Conservation (phyloP, 768 basidiomycete species). For the Tubosaeta brunneosetosa region DNA sequence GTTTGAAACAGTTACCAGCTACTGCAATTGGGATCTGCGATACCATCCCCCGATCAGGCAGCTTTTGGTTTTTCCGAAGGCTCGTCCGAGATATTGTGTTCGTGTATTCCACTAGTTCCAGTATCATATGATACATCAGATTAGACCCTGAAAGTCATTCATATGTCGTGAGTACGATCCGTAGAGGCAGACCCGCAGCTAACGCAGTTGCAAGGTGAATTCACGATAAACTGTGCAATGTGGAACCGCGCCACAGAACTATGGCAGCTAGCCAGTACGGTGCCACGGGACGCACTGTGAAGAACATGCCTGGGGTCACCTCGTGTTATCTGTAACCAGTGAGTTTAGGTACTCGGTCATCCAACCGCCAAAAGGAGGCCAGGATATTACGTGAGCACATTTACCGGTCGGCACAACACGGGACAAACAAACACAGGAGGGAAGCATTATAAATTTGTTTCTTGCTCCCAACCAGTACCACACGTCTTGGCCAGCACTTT, state of each 20-base stretch:
- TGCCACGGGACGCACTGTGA: no score
- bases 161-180: background rate
- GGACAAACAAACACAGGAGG: constrained; percentile 23
- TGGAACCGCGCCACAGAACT: no score
- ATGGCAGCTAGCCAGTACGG: no score
- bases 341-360: background rate
- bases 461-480: background rate
- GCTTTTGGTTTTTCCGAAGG: background rate
- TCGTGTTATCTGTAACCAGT: no score
- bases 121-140: no score
- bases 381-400: background rate
- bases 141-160: background rate
- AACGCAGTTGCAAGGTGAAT: background rate
- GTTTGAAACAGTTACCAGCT: no score
- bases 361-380: constrained; percentile 13
- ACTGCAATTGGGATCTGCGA: no score
- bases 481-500: background rate
- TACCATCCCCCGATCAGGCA: no score
- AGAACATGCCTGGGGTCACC: no score
- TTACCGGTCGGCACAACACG: background rate
- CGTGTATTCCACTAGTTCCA: no score
- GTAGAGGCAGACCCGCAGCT: background rate
- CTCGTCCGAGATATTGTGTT: background rate
- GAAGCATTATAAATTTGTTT: constrained; percentile 22
- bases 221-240: background rate